Conservation (phyloP, 78 protist genomes). For the Speleostelium caveatum region DNA sequence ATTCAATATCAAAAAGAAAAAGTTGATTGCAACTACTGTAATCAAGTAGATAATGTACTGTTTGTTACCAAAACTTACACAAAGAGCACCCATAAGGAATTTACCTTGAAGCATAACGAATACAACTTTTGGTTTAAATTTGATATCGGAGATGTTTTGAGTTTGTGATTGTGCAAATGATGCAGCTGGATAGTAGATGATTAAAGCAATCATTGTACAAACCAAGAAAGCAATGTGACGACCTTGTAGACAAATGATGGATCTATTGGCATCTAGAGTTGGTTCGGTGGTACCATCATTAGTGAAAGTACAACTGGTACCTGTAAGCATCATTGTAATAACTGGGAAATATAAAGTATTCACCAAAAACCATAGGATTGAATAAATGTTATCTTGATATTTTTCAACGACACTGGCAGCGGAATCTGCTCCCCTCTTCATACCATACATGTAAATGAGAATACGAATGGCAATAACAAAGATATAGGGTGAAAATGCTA, state of each 20-base stretch:
- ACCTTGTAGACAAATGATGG: slow-evolving; percentile 55
- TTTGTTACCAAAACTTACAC: slow-evolving; percentile 56
- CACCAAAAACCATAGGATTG: slow-evolving; percentile 67
- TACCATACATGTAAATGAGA: slow-evolving; percentile 75
- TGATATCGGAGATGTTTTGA: slow-evolving; percentile 73
- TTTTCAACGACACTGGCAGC: slow-evolving; percentile 68
- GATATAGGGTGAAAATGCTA: slow-evolving; percentile 68
- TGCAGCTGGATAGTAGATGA: slow-evolving; percentile 74
- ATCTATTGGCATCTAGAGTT: slow-evolving; percentile 33
- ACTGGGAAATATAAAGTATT: slow-evolving; percentile 76
- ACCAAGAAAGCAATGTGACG: slow-evolving; percentile 56
- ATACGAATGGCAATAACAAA: slow-evolving; percentile 73
- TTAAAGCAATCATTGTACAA: slow-evolving; percentile 63
- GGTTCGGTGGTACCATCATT: slow-evolving; percentile 8
- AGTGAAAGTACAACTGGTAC: slow-evolving; percentile 61
- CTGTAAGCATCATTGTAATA: slow-evolving; percentile 73
- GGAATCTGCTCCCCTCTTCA: slow-evolving; percentile 45
- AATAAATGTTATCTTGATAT: slow-evolving; percentile 72
- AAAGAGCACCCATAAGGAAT: slow-evolving; percentile 60
- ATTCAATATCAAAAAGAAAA: slow-evolving; percentile 56
- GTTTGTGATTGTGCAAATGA: slow-evolving; percentile 78
- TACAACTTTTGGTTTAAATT: slow-evolving; percentile 69
- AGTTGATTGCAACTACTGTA: slow-evolving; percentile 44
- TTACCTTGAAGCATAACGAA: slow-evolving; percentile 78
- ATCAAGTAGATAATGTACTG: slow-evolving; percentile 21